Evolutionary conservation across 129 eudicot species (phyloP), one percentile per base, ranked within the genome.

Genomic region (Arctium lappa): DNA sequence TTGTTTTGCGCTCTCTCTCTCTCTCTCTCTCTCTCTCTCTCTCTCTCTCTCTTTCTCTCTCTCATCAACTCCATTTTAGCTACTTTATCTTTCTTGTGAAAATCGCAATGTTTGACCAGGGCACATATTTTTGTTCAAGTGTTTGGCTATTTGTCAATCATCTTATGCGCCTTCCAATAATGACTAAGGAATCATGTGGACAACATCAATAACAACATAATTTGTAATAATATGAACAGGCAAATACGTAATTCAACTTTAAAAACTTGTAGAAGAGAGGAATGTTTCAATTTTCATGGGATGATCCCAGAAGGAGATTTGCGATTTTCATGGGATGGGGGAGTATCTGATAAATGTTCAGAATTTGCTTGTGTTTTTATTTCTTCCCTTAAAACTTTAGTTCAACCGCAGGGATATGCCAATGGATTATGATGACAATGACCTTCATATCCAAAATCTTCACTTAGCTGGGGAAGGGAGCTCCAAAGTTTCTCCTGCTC

Each of bases 371-470:
- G 72, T 76, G 65, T 77, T 18, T 60, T 16, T 27, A 22, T 56
- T 56, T 56, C 65, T 56, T 38, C 30, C 73, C 73, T 81, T 44
- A 86, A 77, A 69, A 76, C 75, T 77, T 36, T 69, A 13, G 83
- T 76, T 30, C 38, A 70, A 22, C 76, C 82, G 71, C 87, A 96
- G 99, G 91, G 84, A 83, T 87, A 56, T 88, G 65, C 91, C 87
- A 56, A 96, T 96, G 99, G 99, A 96, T 83, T 85, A 86, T 90
- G 92, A 96, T 89, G 97, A 89, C 91, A 89, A 87, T 83, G 97
- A 89, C 72, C 83, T 74, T 86, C 90, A 89, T 83, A 86, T 92
- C 86, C 94, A 88, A 79, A 91, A 91, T 85, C 88, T 86, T 85
- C 93, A 84, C 66, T 81, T 93, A 91, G 91, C 81, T 71, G 90